Evolutionary conservation across 768 basidiomycete species (phyloP), one percentile per base, ranked within the genome.

Genomic region (Pilatotrama ljubarskyi): DNA sequence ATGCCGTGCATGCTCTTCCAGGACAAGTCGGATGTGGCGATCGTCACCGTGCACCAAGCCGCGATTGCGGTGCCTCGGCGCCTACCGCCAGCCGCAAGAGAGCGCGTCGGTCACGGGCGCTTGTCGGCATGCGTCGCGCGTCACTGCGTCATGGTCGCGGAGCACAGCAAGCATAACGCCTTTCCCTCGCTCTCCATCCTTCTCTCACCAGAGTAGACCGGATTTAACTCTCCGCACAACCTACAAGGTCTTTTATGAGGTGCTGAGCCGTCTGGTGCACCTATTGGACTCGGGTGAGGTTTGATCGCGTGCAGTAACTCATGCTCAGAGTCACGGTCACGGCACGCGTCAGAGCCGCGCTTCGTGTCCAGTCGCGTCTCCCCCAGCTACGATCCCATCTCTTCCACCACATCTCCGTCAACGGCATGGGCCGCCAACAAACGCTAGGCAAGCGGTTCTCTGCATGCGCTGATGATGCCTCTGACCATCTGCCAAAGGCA

Each of bases 371-470:
- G 51, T 64, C 66, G 66, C 66, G 66, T 58, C 51, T 42, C 24
- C 43, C 47, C 49, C 50, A 25, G 20, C 58, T 56, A 18, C 56
- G 48, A 55, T 59, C 61, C 29, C 62, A 43, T 29, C 57, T 38
- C 46, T 22, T 51, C 42, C 36, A 35, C 50, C 59, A 40, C 38
- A 43, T 55, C 52, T 41, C 55, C 46, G 15, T 38, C 61, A 59
- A 52, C 48, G 57, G 62, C 50, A 91, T 91, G 88, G 80, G 78
- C 52, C 83, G 87, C 69, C 90, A 92, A 72, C 86, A 86, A 72
- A 91, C 90, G 0, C 77, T 92, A 46, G 85, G 89, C 87, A 59
- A 17, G 74, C 69, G 22, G 18, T 18, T 41, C 32, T 38, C 22
- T 13, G 11, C 38, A 25, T 53, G 29, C 14, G 0, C 26, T 3